Evolutionary conservation across 2,329 filamentous ascomycete species (phyloP).

Genomic region (Colletotrichum trifolii): DNA sequence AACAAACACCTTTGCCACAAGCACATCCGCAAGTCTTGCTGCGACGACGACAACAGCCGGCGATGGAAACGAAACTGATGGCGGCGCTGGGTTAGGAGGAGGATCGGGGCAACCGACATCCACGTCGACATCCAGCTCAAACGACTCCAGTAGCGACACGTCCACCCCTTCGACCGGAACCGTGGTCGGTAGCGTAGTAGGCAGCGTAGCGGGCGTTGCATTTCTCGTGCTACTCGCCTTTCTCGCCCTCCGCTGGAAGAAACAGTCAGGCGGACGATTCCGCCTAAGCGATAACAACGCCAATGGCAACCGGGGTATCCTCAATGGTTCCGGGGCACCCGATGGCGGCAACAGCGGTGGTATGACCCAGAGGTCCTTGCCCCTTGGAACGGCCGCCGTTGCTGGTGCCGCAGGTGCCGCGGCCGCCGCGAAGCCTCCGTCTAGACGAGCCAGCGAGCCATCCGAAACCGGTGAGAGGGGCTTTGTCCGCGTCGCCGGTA

Average conservation of each 20-base stretch:
- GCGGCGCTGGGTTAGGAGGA: constrained; percentile 3
- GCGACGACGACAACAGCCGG: constrained; percentile 11
- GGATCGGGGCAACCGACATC: constrained; percentile 9
- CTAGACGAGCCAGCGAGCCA: constrained; percentile 46
- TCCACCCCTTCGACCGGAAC: constrained; percentile 37
- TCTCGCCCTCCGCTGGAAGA: constrained; percentile 67
- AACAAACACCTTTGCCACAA: constrained; percentile 25
- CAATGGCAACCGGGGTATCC: constrained; percentile 45
- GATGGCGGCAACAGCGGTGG: constrained; percentile 37
- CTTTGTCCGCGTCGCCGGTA: constrained; percentile 74
- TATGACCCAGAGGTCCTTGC: constrained; percentile 60
- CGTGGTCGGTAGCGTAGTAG: constrained; percentile 67
- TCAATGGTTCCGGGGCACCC: constrained; percentile 40
- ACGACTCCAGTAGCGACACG: constrained; percentile 14
- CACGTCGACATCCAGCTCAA: constrained; percentile 40
- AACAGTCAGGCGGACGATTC: constrained; percentile 56
- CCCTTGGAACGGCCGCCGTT: constrained; percentile 43
- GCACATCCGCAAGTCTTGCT: constrained; percentile 14
- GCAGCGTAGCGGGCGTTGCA: constrained; percentile 68
- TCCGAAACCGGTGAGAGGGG: constrained; percentile 62
- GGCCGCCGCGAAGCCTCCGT: constrained; percentile 43
- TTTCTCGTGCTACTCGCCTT: constrained; percentile 66
- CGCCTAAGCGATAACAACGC: constrained; percentile 55
- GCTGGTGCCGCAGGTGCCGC: constrained; percentile 26
- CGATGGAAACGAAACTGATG: constrained; percentile 8